Conservation (phyloP, 2,329 filamentous ascomycete genomes). For the Botryotinia convoluta region DNA sequence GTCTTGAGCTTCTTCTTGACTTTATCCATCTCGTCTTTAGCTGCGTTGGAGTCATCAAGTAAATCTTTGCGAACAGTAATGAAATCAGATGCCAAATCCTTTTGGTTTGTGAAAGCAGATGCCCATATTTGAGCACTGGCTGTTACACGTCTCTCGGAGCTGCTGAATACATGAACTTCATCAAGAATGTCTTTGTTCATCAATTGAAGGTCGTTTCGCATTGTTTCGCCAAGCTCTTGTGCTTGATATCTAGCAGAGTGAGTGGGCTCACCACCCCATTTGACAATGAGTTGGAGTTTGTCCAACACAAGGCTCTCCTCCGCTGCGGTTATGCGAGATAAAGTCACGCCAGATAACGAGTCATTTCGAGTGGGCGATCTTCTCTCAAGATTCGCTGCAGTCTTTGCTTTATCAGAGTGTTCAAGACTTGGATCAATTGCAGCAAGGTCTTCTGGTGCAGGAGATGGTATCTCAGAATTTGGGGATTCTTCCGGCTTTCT, state of each 20-base stretch:
- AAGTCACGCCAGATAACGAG: slow-evolving; percentile 83
- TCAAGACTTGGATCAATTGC: neutral
- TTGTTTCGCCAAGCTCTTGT: slow-evolving; percentile 90
- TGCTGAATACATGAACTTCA: slow-evolving; percentile 92
- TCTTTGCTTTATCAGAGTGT: slow-evolving; percentile 19
- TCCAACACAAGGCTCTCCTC: slow-evolving; percentile 93
- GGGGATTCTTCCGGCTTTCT: slow-evolving; percentile 62
- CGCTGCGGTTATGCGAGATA: slow-evolving; percentile 89
- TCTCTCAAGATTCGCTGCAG: slow-evolving; percentile 35
- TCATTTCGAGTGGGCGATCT: slow-evolving; percentile 66
- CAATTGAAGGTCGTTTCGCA: slow-evolving; percentile 89
- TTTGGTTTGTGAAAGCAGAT: slow-evolving; percentile 80
- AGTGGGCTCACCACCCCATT: slow-evolving; percentile 97
- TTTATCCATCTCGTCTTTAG: slow-evolving; percentile 99
- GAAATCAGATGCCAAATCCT: slow-evolving; percentile 79
- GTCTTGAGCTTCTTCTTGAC: slow-evolving; percentile 99
- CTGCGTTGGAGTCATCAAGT: slow-evolving; percentile 94
- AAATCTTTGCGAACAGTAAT: slow-evolving; percentile 93
- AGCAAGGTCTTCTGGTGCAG: slow-evolving; percentile 1
- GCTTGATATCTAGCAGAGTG: slow-evolving; percentile 96
- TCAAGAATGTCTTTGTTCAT: slow-evolving; percentile 91
- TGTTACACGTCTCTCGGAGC: slow-evolving; percentile 89
- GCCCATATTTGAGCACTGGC: slow-evolving; percentile 97
- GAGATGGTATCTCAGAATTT: neutral
- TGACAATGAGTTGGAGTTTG: slow-evolving; percentile 95